These are phyloP conservation scores for Solanum sitiens DNA, from an alignment of 257 asterid genomes.

Conservation along the genomic window DNA sequence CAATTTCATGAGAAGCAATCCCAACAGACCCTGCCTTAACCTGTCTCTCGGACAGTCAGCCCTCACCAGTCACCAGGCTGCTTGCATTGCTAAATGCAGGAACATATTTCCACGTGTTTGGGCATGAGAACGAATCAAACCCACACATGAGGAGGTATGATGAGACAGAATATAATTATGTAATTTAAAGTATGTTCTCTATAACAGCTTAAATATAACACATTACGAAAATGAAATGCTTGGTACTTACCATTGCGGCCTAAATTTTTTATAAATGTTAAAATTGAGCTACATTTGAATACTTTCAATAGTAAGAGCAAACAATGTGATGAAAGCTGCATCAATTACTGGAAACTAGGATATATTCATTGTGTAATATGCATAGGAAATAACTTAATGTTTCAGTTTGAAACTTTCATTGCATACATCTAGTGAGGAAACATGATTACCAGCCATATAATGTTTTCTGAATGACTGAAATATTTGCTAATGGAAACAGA, in stretches of 20 bases:
- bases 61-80: neutral
- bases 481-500: neutral
- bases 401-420: neutral
- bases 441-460: neutral
- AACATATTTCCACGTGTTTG: neutral
- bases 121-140: neutral
- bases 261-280: neutral
- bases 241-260: neutral
- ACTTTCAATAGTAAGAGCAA: neutral
- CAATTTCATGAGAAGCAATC: neutral
- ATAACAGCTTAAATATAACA: neutral
- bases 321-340: neutral
- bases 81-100: neutral
- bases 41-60: accelerated
- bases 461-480: neutral
- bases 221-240: neutral
- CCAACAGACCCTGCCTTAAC: neutral
- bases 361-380: neutral
- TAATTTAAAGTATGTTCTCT: neutral
- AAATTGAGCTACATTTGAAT: neutral
- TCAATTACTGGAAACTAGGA: neutral
- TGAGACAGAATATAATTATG: neutral
- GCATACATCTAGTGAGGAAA: neutral
- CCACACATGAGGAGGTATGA: neutral
- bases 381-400: neutral